Evolutionary conservation across 176 grass and related monocot genomes (phyloP), one percentile per base, ranked within the genome.

Genomic region (Elymus sibiricus): DNA sequence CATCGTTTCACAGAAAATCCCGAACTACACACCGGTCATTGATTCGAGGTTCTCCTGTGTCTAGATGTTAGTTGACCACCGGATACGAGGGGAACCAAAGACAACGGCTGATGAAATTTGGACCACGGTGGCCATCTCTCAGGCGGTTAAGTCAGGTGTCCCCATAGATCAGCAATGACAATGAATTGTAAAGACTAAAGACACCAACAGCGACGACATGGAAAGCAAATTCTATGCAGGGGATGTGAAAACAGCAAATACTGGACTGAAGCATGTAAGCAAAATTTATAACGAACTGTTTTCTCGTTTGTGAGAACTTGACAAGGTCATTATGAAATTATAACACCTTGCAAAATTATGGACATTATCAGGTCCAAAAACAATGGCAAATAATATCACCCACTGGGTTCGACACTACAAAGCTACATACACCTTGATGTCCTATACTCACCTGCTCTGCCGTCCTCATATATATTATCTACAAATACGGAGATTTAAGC

Each of bases 321-420:
- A 82, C 63, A 86, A 79, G 73, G 73, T 66, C 79, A 62, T 79
- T 25, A 13, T 73, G 39, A 44, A 39, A 73, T 89, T 86, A 71
- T 86, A 71, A 24, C 68, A 71, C 11, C 10, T 71, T 49, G 13
- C 27, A 47, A 74, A 74, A 49, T 64, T 22, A 31, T 31, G 14
- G 73, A 76, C 73, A 9, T 86, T 90, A 87, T 61, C 59, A 80
- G 89, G 89, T 91, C 80, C 67, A 73, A 91, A 86, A 91, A 87
- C 85, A 87, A 91, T 87, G 85, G 60, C 47, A 80, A 84, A 87
- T 34, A 87, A 90, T 87, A 82, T 29, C 47, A 42, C 80, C 60
- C 11, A 38, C 37, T 60, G 59, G 80, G 22, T 74, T 73, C 37
- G 26, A 85, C 40, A 38, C 90, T 78, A 92, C 82, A 76, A 66